Evolutionary conservation across 306 rosid genomes (phyloP).

Genomic region (Hippophae rhamnoides): DNA sequence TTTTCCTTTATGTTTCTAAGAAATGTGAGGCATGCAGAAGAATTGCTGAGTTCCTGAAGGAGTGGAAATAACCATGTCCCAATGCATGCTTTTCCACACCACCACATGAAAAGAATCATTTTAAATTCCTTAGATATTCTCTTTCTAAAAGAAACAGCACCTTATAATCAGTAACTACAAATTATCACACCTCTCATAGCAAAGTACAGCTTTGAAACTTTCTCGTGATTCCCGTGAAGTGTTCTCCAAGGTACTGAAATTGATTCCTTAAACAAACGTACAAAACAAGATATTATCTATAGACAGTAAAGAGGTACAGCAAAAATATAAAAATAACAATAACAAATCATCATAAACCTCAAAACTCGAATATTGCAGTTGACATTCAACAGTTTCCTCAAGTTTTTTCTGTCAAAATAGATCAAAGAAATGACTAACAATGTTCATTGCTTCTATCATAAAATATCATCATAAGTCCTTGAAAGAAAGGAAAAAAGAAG

Average conservation of each 20-base stretch:
- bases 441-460: not conserved
- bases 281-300: not conserved
- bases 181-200: slow-evolving; percentile 73
- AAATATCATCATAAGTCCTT: not conserved
- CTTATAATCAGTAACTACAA: not conserved
- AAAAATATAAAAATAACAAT: not conserved
- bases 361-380: slow-evolving; percentile 54
- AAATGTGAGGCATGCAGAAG: not conserved
- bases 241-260: slow-evolving; percentile 67
- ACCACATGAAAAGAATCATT: not conserved
- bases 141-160: not conserved
- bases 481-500: not conserved
- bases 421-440: slow-evolving; percentile 3
- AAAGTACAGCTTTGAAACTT: slow-evolving; percentile 62
- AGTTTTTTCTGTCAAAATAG: slow-evolving; percentile 52
- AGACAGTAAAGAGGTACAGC: not conserved
- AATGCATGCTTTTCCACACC: not conserved
- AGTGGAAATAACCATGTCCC: not conserved
- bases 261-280: slow-evolving; percentile 50
- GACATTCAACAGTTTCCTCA: slow-evolving; percentile 59
- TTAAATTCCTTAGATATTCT: not conserved
- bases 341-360: slow-evolving; percentile 44
- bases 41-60: not conserved
- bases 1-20: not conserved
- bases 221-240: slow-evolving; percentile 58